A percentile compares a stretch with the other conserved stretches of the same genome.
These are phyloP conservation scores for Fraxinus baroniana DNA, from an alignment of 305 asterid species.

Conservation along the genomic window DNA sequence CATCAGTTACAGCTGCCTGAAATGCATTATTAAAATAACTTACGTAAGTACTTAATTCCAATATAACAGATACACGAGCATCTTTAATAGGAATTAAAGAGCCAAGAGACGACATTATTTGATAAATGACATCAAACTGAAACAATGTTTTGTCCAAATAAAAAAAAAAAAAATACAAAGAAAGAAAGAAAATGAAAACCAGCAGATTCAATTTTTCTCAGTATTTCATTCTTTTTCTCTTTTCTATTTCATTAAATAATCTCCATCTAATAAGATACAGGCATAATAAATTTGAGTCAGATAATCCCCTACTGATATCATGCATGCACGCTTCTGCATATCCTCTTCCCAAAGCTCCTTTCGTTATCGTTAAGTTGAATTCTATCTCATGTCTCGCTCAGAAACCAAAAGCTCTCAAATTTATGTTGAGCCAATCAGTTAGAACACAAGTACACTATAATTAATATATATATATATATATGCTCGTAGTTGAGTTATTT, in stretches of 20 bases:
- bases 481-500: background rate
- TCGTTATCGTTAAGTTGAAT: background rate
- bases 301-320: background rate
- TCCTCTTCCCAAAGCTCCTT: background rate
- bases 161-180: background rate
- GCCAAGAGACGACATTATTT: background rate
- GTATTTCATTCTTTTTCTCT: slow-evolving; percentile 1
- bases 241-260: slow-evolving; percentile 5
- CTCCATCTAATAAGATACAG: background rate
- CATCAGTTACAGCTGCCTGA: slow-evolving; percentile 78
- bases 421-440: background rate
- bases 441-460: background rate
- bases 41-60: background rate
- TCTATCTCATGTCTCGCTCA: background rate
- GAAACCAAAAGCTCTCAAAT: background rate
- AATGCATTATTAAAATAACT: slow-evolving; percentile 20
- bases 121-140: background rate
- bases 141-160: background rate
- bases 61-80: background rate
- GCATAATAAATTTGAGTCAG: background rate
- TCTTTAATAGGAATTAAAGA: slow-evolving; percentile 7
- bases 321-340: background rate
- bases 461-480: background rate
- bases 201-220: background rate
- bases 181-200: background rate